Evolutionary conservation across 345 rosid species (phyloP).

Genomic region (Linum usitatissimum): DNA sequence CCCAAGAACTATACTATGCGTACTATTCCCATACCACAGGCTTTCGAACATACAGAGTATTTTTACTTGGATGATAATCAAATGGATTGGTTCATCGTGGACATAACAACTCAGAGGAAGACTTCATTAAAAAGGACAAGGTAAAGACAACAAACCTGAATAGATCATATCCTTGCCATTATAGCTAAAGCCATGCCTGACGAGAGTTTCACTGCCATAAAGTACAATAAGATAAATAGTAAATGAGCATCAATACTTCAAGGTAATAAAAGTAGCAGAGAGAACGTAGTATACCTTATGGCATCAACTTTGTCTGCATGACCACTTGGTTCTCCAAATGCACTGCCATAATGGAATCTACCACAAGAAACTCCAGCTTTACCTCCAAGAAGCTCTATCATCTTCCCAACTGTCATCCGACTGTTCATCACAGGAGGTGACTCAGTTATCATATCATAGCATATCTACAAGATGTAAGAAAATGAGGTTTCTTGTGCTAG

Average conservation of each 20-base stretch:
- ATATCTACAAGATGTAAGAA: too few relatives aligned
- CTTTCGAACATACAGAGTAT: too few relatives aligned
- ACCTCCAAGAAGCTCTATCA: constrained; percentile 95
- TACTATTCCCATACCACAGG: too few relatives aligned
- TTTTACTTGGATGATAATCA: too few relatives aligned
- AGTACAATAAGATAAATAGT: constrained; percentile 6
- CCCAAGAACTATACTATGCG: too few relatives aligned
- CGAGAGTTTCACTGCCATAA: constrained; percentile 60
- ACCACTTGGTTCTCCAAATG: constrained; percentile 93
- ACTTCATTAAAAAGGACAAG: not conserved
- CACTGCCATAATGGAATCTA: constrained; percentile 89
- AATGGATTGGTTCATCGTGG: too few relatives aligned
- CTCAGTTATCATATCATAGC: too few relatives aligned
- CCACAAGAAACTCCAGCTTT: constrained; percentile 90
- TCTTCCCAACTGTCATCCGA: constrained; percentile 98
- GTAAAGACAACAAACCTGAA: constrained; percentile 44
- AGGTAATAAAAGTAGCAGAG: not conserved
- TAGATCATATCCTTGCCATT: constrained; percentile 83
- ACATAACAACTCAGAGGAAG: not conserved
- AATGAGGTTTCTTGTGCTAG: too few relatives aligned
- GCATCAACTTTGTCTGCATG: constrained; percentile 80
- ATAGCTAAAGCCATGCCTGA: constrained; percentile 71
- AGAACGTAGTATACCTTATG: constrained; percentile 37
- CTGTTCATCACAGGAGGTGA: constrained; percentile 19
- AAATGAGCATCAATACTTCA: constrained; percentile 1